Evolutionary conservation across 108 stramenopile species (phyloP), one percentile per base, ranked within the genome.

Genomic region (Hondaea fermentalgiana): DNA sequence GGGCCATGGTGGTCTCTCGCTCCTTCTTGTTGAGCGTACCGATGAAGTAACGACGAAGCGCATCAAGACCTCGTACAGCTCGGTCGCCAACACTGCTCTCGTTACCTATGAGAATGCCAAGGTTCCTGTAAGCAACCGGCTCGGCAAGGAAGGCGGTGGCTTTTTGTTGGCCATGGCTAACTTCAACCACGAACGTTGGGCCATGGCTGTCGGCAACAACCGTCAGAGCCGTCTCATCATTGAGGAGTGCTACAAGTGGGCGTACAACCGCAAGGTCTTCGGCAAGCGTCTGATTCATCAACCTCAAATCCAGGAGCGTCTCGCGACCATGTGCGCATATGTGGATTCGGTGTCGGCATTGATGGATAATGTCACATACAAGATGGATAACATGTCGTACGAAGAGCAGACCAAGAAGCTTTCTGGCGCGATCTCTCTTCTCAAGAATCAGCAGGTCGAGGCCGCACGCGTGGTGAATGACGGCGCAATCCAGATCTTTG

Each of bases 121-220:
- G 58, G 59, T 89, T 6, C 89, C 89, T 25, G 87, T 57, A n/a
- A 57, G 44, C 72, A 89, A 89, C 89, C 23, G 64, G 57, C 89
- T 89, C 12, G 89, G 89, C 72, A 88, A 89, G 89, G 89, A 72
- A 25, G 89, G 89, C 49, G 76, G 53, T 10, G 89, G 89, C 44
- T 89, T 89, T 87, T 44, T 43, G 60, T 29, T 89, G 23, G 76
- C 89, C 44, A 89, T 89, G 89, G 76, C 42, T 10, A 89, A 88
- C 83, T 88, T 89, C 1, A 83, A 83, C 76, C 76, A 83, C 23
- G 76, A 83, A 4, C 76, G 76, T 12, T 83, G 76, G 76, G 51
- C 23, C n/a, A 83, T 83, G 76, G 76, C 76, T 23, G 76, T 83
- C 45, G 76, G 76, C 45, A 45, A 45, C 76, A 83, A 83, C 76